These are phyloP conservation scores for Ligustrum vulgare DNA, from an alignment of 257 asterid species.

Conservation along the genomic window DNA sequence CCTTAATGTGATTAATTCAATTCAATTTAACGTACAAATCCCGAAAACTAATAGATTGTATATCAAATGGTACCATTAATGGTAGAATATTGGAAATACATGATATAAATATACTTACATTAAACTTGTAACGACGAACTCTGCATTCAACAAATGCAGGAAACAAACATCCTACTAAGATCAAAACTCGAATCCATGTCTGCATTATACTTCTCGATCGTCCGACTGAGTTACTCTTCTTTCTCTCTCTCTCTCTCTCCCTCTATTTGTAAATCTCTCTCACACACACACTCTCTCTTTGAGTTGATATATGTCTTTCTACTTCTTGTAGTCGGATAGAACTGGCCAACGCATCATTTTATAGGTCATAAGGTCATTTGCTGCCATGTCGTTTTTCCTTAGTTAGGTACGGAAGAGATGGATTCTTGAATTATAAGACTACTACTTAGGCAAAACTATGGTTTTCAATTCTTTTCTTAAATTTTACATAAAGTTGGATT, in stretches of 20 bases:
- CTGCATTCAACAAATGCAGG: constrained; percentile 47
- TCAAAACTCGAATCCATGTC: constrained; percentile 38
- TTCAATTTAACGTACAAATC: too few species aligned
- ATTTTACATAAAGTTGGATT: constrained; percentile 29
- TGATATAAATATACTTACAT: constrained; percentile 49
- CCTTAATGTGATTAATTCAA: too few species aligned
- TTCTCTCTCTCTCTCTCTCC: background rate
- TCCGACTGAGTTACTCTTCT: background rate
- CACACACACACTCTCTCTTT: constrained; percentile 9
- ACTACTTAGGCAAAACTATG: constrained; percentile 11
- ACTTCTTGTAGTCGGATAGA: constrained; percentile 33
- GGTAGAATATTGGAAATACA: background rate
- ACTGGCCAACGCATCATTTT: constrained; percentile 46
- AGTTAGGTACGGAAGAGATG: constrained; percentile 65
- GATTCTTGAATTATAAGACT: constrained; percentile 41
- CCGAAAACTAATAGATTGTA: background rate
- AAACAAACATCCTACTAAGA: constrained; percentile 41
- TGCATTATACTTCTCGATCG: constrained; percentile 38
- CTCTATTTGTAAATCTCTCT: background rate
- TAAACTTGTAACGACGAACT: constrained; percentile 79
- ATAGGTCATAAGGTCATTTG: constrained; percentile 35
- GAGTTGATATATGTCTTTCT: constrained; percentile 31
- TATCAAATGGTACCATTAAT: background rate
- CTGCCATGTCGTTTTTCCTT: constrained; percentile 62
- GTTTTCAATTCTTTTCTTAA: constrained; percentile 28